Evolutionary conservation across 805 yeast genomes (phyloP), one percentile per base, ranked within the genome.

Genomic region (Brettanomyces nanus): DNA sequence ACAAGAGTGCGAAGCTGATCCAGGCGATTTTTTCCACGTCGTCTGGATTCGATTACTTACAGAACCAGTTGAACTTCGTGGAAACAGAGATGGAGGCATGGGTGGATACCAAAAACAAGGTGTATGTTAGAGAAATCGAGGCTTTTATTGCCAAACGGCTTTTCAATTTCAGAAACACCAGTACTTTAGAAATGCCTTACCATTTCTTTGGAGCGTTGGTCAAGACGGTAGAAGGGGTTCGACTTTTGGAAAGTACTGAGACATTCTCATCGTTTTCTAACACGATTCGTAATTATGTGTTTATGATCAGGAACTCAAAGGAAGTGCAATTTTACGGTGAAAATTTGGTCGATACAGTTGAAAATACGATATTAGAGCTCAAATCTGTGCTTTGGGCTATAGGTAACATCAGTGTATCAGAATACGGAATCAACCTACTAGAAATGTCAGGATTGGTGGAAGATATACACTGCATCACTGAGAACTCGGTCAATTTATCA

Each of bases 331-430:
- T 45, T 25, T 48, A 52, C 30, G 28, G 36, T 13, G 34, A 44
- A 21, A 48, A 49, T 7, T 41, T 44, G 7, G 38, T 40, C 18
- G 39, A 36, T 9, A 54, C 53, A 5, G 67, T 61, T 17, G 62
- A 61, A 4, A 65, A 66, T 5, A 58, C 60, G 15, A 42, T 65
- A 15, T 25, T 63, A 6, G 69, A 68, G 44, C 56, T 90, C 19
- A 85, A 85, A 52, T 84, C 89, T 9, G 74, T 81, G 25, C 49
- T 90, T 26, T 90, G 97, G 97, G 79, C 94, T 2, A 66, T 85
- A 25, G 97, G 96, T 0, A 78, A 80, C 49, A 76, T 89, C 22
- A 89, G 89, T 2, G 73, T 87, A 1, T 73, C 86, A 1, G 71
- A 71, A 7, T 61, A 69, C 36, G 97, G 97, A 0, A 76, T 82